A percentile compares a stretch with the other conserved stretches of the same genome.
Conservation (phyloP, 1,284 basidiomycete genomes). For the Bjerkandera adusta region DNA sequence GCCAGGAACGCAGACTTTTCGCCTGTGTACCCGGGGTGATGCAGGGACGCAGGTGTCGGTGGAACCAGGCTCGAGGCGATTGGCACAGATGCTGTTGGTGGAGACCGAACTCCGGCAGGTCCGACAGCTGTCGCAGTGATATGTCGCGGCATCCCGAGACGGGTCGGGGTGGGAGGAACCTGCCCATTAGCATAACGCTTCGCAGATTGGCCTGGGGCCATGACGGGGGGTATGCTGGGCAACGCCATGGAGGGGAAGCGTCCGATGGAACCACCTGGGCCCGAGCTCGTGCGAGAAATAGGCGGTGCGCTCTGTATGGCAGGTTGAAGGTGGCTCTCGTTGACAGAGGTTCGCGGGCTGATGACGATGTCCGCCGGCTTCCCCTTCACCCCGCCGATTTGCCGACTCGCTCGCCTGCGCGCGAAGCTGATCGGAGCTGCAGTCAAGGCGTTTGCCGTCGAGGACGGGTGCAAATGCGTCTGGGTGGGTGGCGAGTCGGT, state of each 20-base stretch:
- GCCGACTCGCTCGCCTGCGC: conserved; percentile 57
- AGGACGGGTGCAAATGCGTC: conserved; percentile 14
- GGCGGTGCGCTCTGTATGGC: conserved; percentile 72
- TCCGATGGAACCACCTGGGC: conserved; percentile 38
- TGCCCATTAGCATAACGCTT: conserved; percentile 47
- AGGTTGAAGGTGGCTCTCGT: conserved; percentile 57
- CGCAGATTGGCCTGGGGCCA: conserved; percentile 40
- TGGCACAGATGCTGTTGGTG: conserved; percentile 53
- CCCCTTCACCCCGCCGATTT: conserved; percentile 53
- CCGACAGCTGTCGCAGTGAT: conserved; percentile 23
- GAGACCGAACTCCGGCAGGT: conserved; percentile 37
- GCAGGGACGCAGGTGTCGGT: conserved; percentile 60
- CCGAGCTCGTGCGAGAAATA: conserved; percentile 37
- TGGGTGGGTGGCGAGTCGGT: conserved; percentile 18
- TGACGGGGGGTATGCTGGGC: conserved; percentile 58
- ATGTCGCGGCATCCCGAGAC: conserved; percentile 49
- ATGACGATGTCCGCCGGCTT: conserved; percentile 79
- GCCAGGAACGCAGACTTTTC: conserved; percentile 72
- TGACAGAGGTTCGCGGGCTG: conserved; percentile 60
- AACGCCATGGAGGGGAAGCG: conserved; percentile 54
- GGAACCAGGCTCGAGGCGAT: conserved; percentile 62
- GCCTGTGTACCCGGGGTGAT: conserved; percentile 54
- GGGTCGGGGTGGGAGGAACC: conserved; percentile 72
- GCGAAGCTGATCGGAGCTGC: conserved; percentile 75
- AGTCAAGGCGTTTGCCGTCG: conserved; percentile 40